These are phyloP conservation scores for Echium plantagineum DNA, from an alignment of 257 asterid genomes.

Conservation along the genomic window DNA sequence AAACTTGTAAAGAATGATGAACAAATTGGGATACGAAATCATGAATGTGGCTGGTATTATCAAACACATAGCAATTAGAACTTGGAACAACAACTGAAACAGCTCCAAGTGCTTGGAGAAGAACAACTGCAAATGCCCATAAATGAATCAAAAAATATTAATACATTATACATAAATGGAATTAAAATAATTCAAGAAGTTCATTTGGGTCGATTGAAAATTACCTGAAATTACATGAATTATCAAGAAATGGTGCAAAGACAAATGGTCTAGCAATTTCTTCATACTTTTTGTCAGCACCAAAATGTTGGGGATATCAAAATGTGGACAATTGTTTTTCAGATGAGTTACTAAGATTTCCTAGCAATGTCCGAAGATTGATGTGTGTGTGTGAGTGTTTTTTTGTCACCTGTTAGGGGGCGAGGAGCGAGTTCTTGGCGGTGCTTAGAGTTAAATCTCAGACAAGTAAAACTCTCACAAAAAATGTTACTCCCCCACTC, in stretches of 20 bases:
- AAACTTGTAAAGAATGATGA: too few species aligned
- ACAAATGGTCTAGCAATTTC: neutral
- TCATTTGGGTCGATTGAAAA: neutral
- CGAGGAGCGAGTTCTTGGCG: too few species aligned
- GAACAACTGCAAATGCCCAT: constrained; percentile 32
- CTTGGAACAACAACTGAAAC: constrained; percentile 64
- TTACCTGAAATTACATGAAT: constrained; percentile 35
- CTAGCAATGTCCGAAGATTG: too few species aligned
- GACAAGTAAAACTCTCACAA: too few species aligned
- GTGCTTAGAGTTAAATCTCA: too few species aligned
- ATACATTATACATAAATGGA: neutral
- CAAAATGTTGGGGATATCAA: neutral
- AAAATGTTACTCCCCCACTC: too few species aligned
- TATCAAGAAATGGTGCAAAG: constrained; percentile 21
- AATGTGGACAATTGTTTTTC: too few species aligned
- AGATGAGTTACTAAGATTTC: too few species aligned
- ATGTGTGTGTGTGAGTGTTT: too few species aligned
- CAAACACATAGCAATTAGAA: constrained; percentile 67
- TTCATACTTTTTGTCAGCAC: neutral
- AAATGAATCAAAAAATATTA: constrained; percentile 6
- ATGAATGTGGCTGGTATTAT: constrained; percentile 61
- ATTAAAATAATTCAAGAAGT: neutral
- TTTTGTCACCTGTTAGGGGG: too few species aligned
- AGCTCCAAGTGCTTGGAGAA: constrained; percentile 41
- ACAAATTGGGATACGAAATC: constrained; percentile 72